A percentile compares a stretch with the other conserved stretches of the same genome.
These are phyloP conservation scores for Emmonsiellopsis sp. DNA, from an alignment of 2,329 filamentous ascomycete genomes.

Conservation along the genomic window DNA sequence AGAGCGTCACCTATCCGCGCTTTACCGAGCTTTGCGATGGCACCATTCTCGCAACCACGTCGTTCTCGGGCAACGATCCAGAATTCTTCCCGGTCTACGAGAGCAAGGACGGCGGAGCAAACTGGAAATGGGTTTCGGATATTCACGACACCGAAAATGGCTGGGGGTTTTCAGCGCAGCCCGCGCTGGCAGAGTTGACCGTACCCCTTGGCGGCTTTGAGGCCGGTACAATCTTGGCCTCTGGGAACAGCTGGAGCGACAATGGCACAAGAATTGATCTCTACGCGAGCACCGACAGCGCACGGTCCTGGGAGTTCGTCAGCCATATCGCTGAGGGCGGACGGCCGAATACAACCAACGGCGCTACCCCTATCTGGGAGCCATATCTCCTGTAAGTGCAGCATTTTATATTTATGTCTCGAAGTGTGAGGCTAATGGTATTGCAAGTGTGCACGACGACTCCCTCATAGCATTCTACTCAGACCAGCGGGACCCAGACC, in stretches of 20 bases:
- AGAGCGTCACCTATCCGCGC: background rate
- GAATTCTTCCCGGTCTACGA: background rate
- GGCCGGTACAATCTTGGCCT: constrained; percentile 51
- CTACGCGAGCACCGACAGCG: constrained; percentile 53
- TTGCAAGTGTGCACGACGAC: background rate
- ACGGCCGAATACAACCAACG: constrained; percentile 49
- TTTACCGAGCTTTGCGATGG: background rate
- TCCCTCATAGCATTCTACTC: background rate
- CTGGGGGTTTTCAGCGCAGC: constrained; percentile 58
- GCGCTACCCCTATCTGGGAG: constrained; percentile 58
- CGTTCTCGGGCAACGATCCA: background rate
- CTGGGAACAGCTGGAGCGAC: constrained; percentile 43
- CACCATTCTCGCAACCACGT: background rate
- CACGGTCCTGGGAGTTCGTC: constrained; percentile 54
- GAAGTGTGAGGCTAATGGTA: background rate
- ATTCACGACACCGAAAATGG: constrained; percentile 53
- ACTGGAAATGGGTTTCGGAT: constrained; percentile 52
- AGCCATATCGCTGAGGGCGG: constrained; percentile 53
- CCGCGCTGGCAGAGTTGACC: constrained; percentile 53
- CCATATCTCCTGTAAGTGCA: constrained; percentile 44
- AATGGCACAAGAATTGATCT: constrained; percentile 56
- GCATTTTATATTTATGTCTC: background rate
- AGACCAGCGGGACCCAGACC: background rate
- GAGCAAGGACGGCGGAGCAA: constrained; percentile 38
- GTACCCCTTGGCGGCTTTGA: constrained; percentile 45